These are phyloP conservation scores for Crithidia acanthocephali DNA, from an alignment of 208 protist species.

Conservation along the genomic window DNA sequence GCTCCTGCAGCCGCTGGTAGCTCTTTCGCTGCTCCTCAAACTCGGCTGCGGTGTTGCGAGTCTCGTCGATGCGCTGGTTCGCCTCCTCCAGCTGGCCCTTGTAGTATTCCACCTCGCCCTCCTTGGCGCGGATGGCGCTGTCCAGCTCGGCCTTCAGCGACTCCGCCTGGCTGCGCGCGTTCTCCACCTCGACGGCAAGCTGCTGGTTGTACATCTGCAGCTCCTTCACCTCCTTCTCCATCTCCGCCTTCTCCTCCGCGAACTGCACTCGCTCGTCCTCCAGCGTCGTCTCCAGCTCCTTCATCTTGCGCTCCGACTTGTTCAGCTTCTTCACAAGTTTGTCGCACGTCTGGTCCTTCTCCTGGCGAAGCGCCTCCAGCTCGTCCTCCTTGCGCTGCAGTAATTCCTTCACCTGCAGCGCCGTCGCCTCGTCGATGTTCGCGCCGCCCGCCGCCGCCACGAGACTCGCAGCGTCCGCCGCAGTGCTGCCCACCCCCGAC, in stretches of 20 bases:
- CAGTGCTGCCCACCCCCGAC: not conserved
- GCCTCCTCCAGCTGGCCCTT: slow-evolving; percentile 62
- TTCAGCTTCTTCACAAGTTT: slow-evolving; percentile 93
- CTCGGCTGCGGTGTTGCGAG: slow-evolving; percentile 65
- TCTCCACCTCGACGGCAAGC: slow-evolving; percentile 84
- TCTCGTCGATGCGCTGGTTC: slow-evolving; percentile 65
- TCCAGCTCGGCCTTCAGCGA: slow-evolving; percentile 60
- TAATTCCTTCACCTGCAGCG: slow-evolving; percentile 73
- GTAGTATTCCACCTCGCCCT: slow-evolving; percentile 79
- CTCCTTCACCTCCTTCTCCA: slow-evolving; percentile 67
- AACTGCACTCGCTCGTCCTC: slow-evolving; percentile 84
- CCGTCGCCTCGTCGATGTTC: slow-evolving; percentile 60
- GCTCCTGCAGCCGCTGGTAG: slow-evolving; percentile 83
- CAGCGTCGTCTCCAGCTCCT: slow-evolving; percentile 74
- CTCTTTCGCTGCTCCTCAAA: slow-evolving; percentile 82
- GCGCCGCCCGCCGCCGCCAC: slow-evolving; percentile 13
- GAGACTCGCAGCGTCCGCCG: not conserved
- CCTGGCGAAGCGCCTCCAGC: slow-evolving; percentile 67
- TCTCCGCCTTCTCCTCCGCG: slow-evolving; percentile 73
- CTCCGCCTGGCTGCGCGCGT: slow-evolving; percentile 61
- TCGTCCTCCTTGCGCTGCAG: slow-evolving; percentile 89
- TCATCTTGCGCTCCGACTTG: slow-evolving; percentile 81
- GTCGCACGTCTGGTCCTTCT: slow-evolving; percentile 85
- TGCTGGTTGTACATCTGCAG: slow-evolving; percentile 84
- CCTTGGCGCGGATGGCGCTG: slow-evolving; percentile 67